Evolutionary conservation across 768 basidiomycete genomes (phyloP).

Genomic region (Suillus subalutaceus): DNA sequence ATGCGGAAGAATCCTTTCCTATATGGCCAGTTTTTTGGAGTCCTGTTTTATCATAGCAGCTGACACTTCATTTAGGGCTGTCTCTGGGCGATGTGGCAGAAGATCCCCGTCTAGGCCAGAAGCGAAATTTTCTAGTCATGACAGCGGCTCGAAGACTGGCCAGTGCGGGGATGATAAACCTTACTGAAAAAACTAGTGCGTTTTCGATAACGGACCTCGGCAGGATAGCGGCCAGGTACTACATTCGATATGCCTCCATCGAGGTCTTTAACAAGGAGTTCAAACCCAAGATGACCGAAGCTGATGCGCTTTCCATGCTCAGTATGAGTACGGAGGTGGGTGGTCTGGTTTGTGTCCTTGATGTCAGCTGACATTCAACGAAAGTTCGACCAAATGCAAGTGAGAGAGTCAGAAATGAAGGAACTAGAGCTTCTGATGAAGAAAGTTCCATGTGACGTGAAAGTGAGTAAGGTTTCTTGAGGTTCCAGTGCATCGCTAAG

Average conservation of each 20-base stretch:
- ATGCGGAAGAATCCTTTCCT: conserved; percentile 90
- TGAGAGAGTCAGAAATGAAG: conserved; percentile 85
- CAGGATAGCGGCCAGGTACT: conserved; percentile 96
- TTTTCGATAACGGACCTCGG: conserved; percentile 88
- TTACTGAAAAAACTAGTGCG: conserved; percentile 56
- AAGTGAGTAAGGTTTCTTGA: conserved; percentile 46
- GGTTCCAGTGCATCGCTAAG: neutral
- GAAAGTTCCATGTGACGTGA: conserved; percentile 77
- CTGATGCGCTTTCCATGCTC: conserved; percentile 85
- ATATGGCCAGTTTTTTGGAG: conserved; percentile 59
- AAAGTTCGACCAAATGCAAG: conserved; percentile 93
- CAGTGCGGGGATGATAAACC: conserved; percentile 79
- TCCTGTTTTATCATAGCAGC: conserved; percentile 1
- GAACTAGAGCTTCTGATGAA: conserved; percentile 78
- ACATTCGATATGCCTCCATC: conserved; percentile 83
- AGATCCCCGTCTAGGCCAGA: conserved; percentile 73
- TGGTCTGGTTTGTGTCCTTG: neutral
- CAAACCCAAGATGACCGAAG: conserved; percentile 85
- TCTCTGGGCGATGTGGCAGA: conserved; percentile 64
- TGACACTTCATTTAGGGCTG: conserved; percentile 57
- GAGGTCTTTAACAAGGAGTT: conserved; percentile 85
- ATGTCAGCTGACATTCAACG: neutral
- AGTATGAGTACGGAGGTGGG: conserved; percentile 88
- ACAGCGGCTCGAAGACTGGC: conserved; percentile 69
- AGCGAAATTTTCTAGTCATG: conserved; percentile 68